Conservation (phyloP, 148 eudicot genomes). For the Nepenthes mirabilis region DNA sequence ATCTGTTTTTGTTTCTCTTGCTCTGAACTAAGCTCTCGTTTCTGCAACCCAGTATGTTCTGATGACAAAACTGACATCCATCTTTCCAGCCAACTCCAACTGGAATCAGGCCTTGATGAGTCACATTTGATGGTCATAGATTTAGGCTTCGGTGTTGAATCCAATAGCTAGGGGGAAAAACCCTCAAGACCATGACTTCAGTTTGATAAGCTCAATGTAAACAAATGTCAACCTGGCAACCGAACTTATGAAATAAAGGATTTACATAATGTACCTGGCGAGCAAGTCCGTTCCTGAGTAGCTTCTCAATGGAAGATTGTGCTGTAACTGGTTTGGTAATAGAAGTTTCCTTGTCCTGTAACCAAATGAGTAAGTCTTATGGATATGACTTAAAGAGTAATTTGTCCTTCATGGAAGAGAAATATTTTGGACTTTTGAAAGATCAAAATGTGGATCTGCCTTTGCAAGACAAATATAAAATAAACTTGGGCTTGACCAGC, state of each 20-base stretch:
- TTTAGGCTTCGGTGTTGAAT: conserved; percentile 57
- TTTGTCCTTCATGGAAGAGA: too few species aligned
- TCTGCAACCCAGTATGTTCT: conserved; percentile 10
- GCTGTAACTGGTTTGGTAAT: conserved; percentile 19
- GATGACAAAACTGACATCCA: conserved; percentile 66
- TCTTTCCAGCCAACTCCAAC: conserved; percentile 91
- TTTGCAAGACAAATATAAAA: too few species aligned
- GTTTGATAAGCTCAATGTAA: not conserved
- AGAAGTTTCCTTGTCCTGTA: conserved; percentile 34
- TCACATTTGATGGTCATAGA: conserved; percentile 61
- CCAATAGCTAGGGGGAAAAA: conserved; percentile 36
- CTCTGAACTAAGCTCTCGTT: conserved; percentile 15
- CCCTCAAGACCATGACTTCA: not conserved
- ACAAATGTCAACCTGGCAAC: not conserved
- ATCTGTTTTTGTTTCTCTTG: conserved; percentile 10
- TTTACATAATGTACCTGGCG: conserved; percentile 47
- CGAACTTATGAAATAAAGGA: not conserved
- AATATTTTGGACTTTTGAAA: too few species aligned
- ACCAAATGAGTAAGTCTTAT: not conserved
- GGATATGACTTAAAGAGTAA: not conserved
- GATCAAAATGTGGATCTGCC: too few species aligned
- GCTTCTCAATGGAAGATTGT: conserved; percentile 45
- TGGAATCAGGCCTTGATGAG: conserved; percentile 48
- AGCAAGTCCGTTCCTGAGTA: conserved; percentile 59
- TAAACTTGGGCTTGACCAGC: too few species aligned